A percentile compares a stretch with the other conserved stretches of the same genome.
phyloP scores from a whole-genome alignment of 805 yeast genomes.

The Phaffomyces opuntiae region DNA sequence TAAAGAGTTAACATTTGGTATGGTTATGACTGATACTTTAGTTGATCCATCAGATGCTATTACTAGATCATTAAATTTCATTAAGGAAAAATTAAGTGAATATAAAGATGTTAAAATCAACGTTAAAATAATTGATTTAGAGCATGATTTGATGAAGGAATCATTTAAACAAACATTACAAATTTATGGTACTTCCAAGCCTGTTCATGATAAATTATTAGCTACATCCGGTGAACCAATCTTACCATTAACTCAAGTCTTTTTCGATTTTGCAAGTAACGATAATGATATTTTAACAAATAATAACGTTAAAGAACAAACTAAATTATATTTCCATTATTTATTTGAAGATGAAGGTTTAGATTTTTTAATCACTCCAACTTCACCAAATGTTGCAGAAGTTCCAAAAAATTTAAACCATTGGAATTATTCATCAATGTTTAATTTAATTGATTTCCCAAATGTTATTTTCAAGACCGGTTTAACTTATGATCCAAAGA shows the following conservation, averaged over 20 bases:
- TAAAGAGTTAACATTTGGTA: constrained; percentile 48
- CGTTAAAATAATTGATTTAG: constrained; percentile 45
- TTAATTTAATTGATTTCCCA: constrained; percentile 69
- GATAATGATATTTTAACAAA: constrained; percentile 52
- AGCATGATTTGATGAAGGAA: constrained; percentile 47
- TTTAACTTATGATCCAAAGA: constrained; percentile 45
- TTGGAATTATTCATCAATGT: constrained; percentile 76
- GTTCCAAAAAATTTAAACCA: constrained; percentile 54
- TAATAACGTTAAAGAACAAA: constrained; percentile 49
- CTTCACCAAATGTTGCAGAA: constrained; percentile 66
- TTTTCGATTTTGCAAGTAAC: constrained; percentile 49
- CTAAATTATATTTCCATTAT: constrained; percentile 49
- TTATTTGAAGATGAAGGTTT: constrained; percentile 47
- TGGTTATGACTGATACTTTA: constrained; percentile 55
- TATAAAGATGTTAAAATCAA: constrained; percentile 30
- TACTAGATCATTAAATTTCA: constrained; percentile 43
- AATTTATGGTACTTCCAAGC: constrained; percentile 56
- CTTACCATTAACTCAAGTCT: constrained; percentile 56
- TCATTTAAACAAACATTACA: constrained; percentile 43
- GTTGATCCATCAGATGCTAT: constrained; percentile 65
- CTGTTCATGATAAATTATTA: constrained; percentile 46
- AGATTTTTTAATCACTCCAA: constrained; percentile 63
- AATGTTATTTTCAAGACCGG: constrained; percentile 61
- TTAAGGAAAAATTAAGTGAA: constrained; percentile 40
- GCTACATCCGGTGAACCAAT: constrained; percentile 66